Evolutionary conservation across 2,329 filamentous ascomycete species (phyloP).

Genomic region (Sclerotiophoma versabilis): DNA sequence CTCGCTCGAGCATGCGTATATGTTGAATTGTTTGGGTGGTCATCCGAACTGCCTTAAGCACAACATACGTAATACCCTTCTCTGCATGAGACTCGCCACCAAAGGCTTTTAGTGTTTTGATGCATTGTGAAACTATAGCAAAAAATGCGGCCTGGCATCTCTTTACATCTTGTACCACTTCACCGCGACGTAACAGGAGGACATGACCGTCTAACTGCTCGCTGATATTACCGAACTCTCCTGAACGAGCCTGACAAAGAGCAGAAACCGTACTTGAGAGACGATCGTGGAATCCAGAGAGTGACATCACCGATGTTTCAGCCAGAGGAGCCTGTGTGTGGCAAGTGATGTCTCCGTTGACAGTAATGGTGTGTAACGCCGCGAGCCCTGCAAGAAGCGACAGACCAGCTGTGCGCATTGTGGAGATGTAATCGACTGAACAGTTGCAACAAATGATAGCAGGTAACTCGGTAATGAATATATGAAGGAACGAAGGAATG

Average conservation of each 20-base stretch:
- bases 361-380: background rate
- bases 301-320: background rate
- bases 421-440: background rate
- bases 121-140: slow-evolving; percentile 1
- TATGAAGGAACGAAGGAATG: background rate
- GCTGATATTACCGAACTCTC: background rate
- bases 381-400: background rate
- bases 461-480: background rate
- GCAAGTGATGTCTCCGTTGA: background rate
- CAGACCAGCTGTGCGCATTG: slow-evolving; percentile 1
- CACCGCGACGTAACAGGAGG: background rate
- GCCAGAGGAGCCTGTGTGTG: background rate
- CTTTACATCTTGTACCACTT: background rate
- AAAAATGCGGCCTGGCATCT: background rate
- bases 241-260: background rate
- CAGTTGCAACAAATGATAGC: background rate
- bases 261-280: background rate
- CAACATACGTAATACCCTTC: background rate
- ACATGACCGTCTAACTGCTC: background rate
- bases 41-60: background rate
- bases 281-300: background rate
- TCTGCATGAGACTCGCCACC: background rate
- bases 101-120: background rate
- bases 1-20: background rate
- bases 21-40: background rate